phyloP scores from a whole-genome alignment of 192 early-diverging fungal genomes.

The Umbelopsis isabellina region DNA sequence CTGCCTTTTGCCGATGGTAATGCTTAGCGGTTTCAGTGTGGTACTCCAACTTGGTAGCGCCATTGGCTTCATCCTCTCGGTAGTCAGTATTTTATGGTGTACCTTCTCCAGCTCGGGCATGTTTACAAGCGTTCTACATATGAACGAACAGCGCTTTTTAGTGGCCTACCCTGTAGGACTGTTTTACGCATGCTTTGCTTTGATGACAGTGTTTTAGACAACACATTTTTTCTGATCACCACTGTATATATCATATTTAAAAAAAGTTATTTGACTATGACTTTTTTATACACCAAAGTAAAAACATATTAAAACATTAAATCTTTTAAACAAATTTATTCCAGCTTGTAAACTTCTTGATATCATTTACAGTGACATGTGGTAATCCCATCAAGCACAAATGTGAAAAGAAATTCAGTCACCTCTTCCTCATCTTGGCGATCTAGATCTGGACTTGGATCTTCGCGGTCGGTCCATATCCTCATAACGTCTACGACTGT shows the following conservation, averaged over 20 bases:
- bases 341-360: no score
- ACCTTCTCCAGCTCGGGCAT: conserved; percentile 79
- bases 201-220: conserved; percentile 85
- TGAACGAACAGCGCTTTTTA: conserved; percentile 91
- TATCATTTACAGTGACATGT: conserved; percentile 1
- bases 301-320: no score
- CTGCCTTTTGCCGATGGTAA: conserved; percentile 93
- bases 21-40: conserved; percentile 79
- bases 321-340: no score
- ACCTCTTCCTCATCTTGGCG: conserved; percentile 31
- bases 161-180: conserved; percentile 94
- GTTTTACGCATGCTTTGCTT: conserved; percentile 92
- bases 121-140: conserved; percentile 91
- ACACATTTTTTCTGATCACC: neutral
- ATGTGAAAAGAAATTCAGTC: conserved; percentile 24
- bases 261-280: no score
- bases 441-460: conserved; percentile 35
- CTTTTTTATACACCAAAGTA: no score
- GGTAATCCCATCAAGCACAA: neutral
- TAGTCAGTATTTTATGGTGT: conserved; percentile 88
- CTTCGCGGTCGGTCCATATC: conserved; percentile 37
- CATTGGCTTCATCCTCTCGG: conserved; percentile 64
- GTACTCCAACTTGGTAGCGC: conserved; percentile 68
- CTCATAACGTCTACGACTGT: conserved; percentile 43
- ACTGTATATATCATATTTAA: conserved; percentile 8